A percentile compares a stretch with the other conserved stretches of the same genome.
phyloP scores from a whole-genome alignment of 371 early-diverging fungal species.

The Mortierella sp. region DNA sequence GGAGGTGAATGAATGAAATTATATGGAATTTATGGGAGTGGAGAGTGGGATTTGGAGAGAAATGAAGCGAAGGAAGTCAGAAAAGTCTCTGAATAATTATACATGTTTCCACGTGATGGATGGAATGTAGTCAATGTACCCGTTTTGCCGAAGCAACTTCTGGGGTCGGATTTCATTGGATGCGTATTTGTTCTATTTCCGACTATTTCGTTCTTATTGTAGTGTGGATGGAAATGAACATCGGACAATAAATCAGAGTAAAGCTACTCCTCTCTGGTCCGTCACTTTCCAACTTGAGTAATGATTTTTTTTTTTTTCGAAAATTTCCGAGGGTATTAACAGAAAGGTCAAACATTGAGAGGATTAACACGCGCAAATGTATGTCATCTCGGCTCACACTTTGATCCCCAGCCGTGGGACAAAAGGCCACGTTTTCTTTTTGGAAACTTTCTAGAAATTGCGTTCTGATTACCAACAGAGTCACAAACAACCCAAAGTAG shows the following conservation, averaged over 20 bases:
- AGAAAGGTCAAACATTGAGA: no score
- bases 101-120: conserved; percentile 17
- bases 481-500: no score
- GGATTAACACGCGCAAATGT: no score
- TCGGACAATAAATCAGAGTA: conserved; percentile 3
- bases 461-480: no score
- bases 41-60: neutral
- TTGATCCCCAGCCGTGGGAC: no score
- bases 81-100: neutral
- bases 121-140: neutral
- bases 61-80: neutral
- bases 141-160: conserved; percentile 18
- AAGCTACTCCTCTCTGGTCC: no score
- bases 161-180: conserved; percentile 25
- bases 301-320: no score
- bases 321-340: no score
- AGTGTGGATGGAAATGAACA: neutral
- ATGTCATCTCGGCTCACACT: neutral
- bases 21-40: neutral
- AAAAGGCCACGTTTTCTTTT: no score
- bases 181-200: neutral
- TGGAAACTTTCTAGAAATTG: no score
- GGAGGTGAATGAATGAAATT: neutral
- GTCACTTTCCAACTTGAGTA: no score
- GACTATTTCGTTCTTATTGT: neutral